phyloP scores from a whole-genome alignment of 768 basidiomycete genomes.

The Naganishia kalamii region DNA sequence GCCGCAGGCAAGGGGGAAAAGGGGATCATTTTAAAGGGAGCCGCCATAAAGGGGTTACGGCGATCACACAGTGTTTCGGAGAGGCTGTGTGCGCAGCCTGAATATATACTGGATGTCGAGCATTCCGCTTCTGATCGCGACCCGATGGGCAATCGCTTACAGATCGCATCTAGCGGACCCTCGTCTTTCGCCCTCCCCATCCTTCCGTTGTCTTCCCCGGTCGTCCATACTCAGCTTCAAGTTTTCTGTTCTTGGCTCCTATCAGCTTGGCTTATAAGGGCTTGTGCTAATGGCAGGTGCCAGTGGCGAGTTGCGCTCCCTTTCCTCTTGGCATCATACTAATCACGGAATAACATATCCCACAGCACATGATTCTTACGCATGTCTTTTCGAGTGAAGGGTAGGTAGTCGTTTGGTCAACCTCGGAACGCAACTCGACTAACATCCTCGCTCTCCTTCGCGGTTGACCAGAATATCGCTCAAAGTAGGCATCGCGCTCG shows the following conservation, averaged over 20 bases:
- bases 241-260: neutral
- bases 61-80: no score
- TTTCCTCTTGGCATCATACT: neutral
- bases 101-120: neutral
- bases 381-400: constrained; percentile 25
- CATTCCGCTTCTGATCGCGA: neutral
- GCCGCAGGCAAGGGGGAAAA: no score
- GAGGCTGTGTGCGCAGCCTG: no score
- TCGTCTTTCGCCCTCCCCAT: neutral
- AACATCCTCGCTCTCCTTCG: neutral
- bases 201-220: constrained; percentile 12
- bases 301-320: neutral
- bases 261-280: neutral
- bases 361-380: neutral
- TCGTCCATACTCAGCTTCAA: neutral
- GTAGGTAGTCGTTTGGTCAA: neutral
- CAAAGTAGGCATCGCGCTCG: neutral
- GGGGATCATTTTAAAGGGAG: no score
- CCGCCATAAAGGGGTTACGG: no score
- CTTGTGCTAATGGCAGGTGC: neutral
- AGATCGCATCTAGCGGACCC: neutral
- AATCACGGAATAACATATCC: no score
- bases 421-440: neutral
- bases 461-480: constrained; percentile 16
- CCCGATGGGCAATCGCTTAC: neutral